Conservation (phyloP, 257 asterid species). For the Anisodus acutangulus region DNA sequence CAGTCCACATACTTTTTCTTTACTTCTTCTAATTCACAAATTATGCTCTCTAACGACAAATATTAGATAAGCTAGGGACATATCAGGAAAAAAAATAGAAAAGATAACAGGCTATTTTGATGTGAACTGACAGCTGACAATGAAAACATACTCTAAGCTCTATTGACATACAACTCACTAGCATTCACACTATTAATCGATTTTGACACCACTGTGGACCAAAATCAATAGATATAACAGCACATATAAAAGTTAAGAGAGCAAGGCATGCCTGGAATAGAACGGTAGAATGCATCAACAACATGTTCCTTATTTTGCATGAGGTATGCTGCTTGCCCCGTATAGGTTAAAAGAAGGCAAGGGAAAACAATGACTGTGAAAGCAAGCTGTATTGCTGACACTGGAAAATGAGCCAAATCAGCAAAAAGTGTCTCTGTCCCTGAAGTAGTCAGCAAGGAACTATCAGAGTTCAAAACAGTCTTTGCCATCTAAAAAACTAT, state of each 20-base stretch:
- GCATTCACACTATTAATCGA: background rate
- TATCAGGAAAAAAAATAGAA: background rate
- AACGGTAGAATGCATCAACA: conserved; percentile 84
- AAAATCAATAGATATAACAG: background rate
- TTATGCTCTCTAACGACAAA: conserved; percentile 15
- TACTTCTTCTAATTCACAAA: conserved; percentile 11
- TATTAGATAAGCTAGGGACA: background rate
- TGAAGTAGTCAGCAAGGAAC: conserved; percentile 45
- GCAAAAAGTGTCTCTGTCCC: conserved; percentile 99
- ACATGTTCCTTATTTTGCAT: conserved; percentile 72
- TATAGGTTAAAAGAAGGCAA: conserved; percentile 92
- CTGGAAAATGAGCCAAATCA: conserved; percentile 92
- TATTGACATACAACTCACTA: conserved; percentile 21
- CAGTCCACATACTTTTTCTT: background rate
- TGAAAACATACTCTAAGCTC: background rate
- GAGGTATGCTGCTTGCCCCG: conserved; percentile 98
- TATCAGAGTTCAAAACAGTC: conserved; percentile 29
- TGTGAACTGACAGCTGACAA: background rate
- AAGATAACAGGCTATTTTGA: conserved; percentile 14
- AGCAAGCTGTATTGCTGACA: conserved; percentile 93
- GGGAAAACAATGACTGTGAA: conserved; percentile 88
- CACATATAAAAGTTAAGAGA: background rate
- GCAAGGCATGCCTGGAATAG: conserved; percentile 80
- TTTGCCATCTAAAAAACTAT: background rate
- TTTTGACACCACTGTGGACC: conserved; percentile 7